A percentile compares a stretch with the other conserved stretches of the same genome.
Evolutionary conservation across 805 yeast genomes (phyloP).

Genomic region (Dipodascopsis tothii): DNA sequence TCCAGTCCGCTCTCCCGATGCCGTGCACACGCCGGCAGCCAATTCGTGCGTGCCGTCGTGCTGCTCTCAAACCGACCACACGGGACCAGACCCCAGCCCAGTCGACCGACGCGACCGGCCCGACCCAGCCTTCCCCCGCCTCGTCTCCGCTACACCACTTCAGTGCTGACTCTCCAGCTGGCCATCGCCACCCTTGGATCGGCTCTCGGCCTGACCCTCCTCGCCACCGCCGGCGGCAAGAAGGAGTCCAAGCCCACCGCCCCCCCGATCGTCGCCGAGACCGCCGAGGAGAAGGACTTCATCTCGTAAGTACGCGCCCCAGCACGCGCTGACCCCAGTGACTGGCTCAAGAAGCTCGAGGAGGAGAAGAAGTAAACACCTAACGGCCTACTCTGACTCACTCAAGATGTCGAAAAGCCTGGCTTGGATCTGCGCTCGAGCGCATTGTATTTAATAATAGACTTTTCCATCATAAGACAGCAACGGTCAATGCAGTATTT

Average conservation of each 20-base stretch:
- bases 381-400: not conserved
- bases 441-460: not conserved
- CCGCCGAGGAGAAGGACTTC: conserved; percentile 86
- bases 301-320: conserved; percentile 36
- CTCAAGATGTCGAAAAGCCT: too few relatives aligned
- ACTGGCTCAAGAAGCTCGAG: conserved; percentile 19
- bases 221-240: conserved; percentile 60
- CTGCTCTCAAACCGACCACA: too few relatives aligned
- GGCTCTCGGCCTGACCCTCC: conserved; percentile 54
- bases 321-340: conserved; percentile 3
- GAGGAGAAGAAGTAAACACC: conserved; percentile 6
- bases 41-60: too few relatives aligned
- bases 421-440: too few relatives aligned
- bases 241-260: conserved; percentile 47
- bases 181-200: conserved; percentile 75
- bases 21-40: too few relatives aligned
- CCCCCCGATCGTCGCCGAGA: conserved; percentile 66
- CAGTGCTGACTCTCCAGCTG: conserved; percentile 45
- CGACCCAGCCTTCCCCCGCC: too few relatives aligned
- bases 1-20: too few relatives aligned
- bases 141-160: too few relatives aligned
- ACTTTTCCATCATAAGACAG: not conserved
- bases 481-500: not conserved
- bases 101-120: too few relatives aligned
- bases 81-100: too few relatives aligned